Evolutionary conservation across 345 rosid species (phyloP).

Genomic region (Conringia planisiliqua): DNA sequence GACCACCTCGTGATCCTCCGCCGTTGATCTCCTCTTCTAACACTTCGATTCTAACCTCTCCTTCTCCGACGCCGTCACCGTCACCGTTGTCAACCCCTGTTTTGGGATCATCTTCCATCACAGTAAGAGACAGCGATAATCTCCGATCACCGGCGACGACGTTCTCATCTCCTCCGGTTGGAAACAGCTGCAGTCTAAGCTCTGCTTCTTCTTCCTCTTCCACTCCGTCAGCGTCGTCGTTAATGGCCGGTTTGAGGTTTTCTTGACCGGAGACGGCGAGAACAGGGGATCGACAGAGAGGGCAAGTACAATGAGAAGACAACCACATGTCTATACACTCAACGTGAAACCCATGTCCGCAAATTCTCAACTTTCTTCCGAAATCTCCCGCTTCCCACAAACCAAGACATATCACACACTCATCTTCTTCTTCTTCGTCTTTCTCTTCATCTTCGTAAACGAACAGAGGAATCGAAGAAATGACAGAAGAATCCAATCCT

Average conservation of each 20-base stretch:
- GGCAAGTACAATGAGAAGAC: constrained; percentile 63
- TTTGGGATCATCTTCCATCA: constrained; percentile 12
- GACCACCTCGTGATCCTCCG: constrained; percentile 23
- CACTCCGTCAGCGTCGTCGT: constrained; percentile 20
- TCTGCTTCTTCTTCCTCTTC: constrained; percentile 8
- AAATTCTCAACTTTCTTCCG: constrained; percentile 53
- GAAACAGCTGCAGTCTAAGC: constrained; percentile 8
- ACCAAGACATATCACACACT: constrained; percentile 73
- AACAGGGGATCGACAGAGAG: constrained; percentile 55
- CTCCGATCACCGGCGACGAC: neutral
- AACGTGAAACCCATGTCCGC: constrained; percentile 74
- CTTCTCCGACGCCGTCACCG: neutral
- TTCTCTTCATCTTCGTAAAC: constrained; percentile 34
- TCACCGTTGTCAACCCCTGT: constrained; percentile 11
- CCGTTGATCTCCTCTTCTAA: constrained; percentile 20
- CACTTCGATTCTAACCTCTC: constrained; percentile 32
- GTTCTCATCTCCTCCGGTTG: constrained; percentile 23
- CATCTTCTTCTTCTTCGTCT: constrained; percentile 30
- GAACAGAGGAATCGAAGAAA: constrained; percentile 66
- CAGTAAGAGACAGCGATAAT: neutral
- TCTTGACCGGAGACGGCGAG: neutral
- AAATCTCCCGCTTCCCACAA: constrained; percentile 57
- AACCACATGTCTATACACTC: constrained; percentile 90
- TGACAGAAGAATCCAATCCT: constrained; percentile 60
- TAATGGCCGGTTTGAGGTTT: constrained; percentile 14